Base-by-base conservation (phyloP, 352 stramenopile genomes). In the Pythium sp. region DNA sequence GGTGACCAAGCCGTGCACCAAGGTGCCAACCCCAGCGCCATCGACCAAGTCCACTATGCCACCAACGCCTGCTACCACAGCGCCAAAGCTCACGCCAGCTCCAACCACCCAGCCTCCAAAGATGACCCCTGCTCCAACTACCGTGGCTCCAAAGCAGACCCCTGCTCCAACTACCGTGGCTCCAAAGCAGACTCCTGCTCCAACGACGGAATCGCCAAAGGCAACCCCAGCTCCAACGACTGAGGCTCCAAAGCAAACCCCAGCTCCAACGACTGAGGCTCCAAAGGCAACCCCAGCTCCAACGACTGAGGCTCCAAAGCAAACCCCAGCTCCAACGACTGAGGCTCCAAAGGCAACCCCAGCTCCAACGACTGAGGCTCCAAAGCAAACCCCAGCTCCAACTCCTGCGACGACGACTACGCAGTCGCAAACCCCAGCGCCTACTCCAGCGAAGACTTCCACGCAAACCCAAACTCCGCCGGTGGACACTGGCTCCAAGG, bases 1-100 rank as follows among this genome's bases (percentile, higher is more conserved):
- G 6, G 34, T 22, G 26, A 70, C 65, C 34, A 70, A 65, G 32
- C 65, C 65, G 14, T 70, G 65, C 65, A 55, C 58, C 7, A 64
- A 70, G 47, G 63, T 63, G 14, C 36, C 63, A 24, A 56, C 58
- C 7, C 55, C 55, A 41, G 64, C 43, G 36, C 55, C 64, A 8
- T 53, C 64, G 11, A 51, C 64, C n/a, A 43, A 65, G 20, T n/a
- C 59, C 20, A 54, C 41, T 43, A 8, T n/a, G 14, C 20, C 32
- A 8, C 58, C 18, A 20, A 43, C 18, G 14, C 58, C 58, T 30
- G 26, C 41, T 0, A 36, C 58, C 3, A 14, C 20, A 5, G 56
- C 55, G 7, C 54, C 63, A 20, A 69, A 58, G 54, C 30, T 32
- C 5, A 69, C 64, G 5, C 57, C 64, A 49, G 34, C 57, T 11